phyloP scores from a whole-genome alignment of 805 yeast genomes.

The Metschnikowia kofuensis region DNA sequence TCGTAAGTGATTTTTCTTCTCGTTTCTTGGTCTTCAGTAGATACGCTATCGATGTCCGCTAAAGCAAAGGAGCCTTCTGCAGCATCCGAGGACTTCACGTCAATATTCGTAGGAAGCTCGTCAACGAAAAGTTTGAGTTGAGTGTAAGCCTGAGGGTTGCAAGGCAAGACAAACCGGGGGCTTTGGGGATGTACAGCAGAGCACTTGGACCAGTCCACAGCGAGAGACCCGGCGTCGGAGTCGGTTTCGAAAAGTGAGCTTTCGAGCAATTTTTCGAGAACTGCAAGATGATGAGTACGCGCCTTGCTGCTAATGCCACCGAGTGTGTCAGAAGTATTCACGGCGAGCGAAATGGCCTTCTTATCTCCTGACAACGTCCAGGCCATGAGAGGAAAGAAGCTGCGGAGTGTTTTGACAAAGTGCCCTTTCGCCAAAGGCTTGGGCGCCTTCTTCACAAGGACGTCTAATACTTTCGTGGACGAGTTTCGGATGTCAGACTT shows the following conservation, averaged over 20 bases:
- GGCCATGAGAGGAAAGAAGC: slow-evolving; percentile 66
- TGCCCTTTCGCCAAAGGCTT: slow-evolving; percentile 56
- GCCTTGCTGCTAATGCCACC: slow-evolving; percentile 37
- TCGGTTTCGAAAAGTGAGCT: slow-evolving; percentile 37
- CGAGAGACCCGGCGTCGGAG: slow-evolving; percentile 14
- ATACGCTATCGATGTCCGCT: slow-evolving; percentile 42
- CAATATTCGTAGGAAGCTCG: slow-evolving; percentile 23
- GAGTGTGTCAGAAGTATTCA: slow-evolving; percentile 30
- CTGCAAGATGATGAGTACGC: slow-evolving; percentile 39
- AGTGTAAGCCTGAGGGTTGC: slow-evolving; percentile 60
- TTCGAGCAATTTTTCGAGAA: slow-evolving; percentile 43
- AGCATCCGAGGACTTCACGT: slow-evolving; percentile 10
- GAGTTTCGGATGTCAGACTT: slow-evolving; percentile 71
- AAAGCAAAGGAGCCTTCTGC: slow-evolving; percentile 27
- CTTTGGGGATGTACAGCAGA: slow-evolving; percentile 46
- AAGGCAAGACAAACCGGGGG: slow-evolving; percentile 46
- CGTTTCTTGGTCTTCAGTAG: slow-evolving; percentile 61
- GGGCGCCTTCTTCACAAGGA: slow-evolving; percentile 54
- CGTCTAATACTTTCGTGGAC: slow-evolving; percentile 63
- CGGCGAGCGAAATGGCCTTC: slow-evolving; percentile 33
- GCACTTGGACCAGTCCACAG: slow-evolving; percentile 16
- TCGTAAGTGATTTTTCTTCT: slow-evolving; percentile 54
- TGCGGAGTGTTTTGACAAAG: slow-evolving; percentile 67
- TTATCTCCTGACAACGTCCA: slow-evolving; percentile 57
- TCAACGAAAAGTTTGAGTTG: slow-evolving; percentile 57